Evolutionary conservation across 208 protist genomes (phyloP), one percentile per base, ranked within the genome.

Genomic region (Acanthamoeba castellanii): DNA sequence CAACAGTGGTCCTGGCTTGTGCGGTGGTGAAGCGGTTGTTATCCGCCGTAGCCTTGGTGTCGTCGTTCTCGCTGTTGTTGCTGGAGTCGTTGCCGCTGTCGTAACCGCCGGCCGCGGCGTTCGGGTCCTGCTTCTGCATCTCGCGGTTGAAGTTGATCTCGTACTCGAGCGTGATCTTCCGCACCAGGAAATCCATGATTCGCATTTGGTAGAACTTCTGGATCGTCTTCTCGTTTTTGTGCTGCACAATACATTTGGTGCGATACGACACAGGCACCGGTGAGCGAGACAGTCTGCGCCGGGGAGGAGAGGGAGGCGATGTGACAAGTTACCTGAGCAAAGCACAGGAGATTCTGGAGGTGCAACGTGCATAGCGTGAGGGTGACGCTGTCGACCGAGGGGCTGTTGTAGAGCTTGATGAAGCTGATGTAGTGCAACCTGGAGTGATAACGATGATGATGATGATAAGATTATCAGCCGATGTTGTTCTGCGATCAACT

Each of bases 351-450:
- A 45, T 64, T 78, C 37, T 70, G 61, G 14, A 93, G 88, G 47
- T 78, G 55, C 13, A 93, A 59, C 11, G 55, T 90, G 82, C 82
- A 90, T 47, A 90, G 32, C 11, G 9, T 55, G 81, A 93, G 88
- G n/a, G 88, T 93, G n/a, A n/a, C 25, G 22, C n/a, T 93, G 66
- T 93, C 88, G 42, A 55, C 32, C 20, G 14, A 14, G 13, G 25
- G 25, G 34, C 88, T 78, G 66, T 93, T 93, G 30, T 93, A 93
- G 30, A 93, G 52, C 88, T 93, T 93, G 64, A 93, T 55, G 64
- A 93, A 78, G 25, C 64, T 70, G 45, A 93, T 55, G 68, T 93
- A 93, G 27, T 93, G 88, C 20, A 64, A 42, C n/a, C 88, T 90
- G 37, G 8, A n/a, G 20, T 8, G 16, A 18, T 11, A 66, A 25